A percentile compares a stretch with the other conserved stretches of the same genome.
phyloP scores from a whole-genome alignment of 148 eudicot species.

The Hydrangea macrophylla region DNA sequence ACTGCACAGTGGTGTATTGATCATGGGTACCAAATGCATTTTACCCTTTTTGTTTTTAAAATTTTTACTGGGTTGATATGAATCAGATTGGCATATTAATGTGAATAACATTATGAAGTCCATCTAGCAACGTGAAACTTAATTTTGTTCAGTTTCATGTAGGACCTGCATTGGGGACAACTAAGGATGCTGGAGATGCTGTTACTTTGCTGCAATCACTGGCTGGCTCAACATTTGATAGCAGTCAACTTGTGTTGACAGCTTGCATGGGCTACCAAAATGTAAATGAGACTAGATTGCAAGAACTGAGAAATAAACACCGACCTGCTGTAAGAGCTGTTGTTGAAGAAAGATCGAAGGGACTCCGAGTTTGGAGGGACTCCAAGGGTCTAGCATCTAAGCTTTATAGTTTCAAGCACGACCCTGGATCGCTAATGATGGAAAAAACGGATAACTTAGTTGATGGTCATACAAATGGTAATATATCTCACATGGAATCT shows the following conservation, averaged over 20 bases:
- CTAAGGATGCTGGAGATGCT: constrained; percentile 99
- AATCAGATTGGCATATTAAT: neutral
- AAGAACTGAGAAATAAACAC: constrained; percentile 71
- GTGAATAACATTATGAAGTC: neutral
- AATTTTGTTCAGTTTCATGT: constrained; percentile 25
- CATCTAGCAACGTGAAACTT: constrained; percentile 12
- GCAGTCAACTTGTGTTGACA: constrained; percentile 96
- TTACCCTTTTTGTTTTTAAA: no score
- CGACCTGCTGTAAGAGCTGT: constrained; percentile 71
- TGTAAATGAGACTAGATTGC: constrained; percentile 69
- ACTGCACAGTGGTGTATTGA: no score
- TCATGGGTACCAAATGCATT: no score
- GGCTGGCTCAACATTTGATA: constrained; percentile 96
- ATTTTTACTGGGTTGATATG: no score
- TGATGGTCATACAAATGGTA: constrained; percentile 51
- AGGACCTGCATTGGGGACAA: constrained; percentile 98
- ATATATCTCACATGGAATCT: constrained; percentile 29
- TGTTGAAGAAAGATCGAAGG: constrained; percentile 76
- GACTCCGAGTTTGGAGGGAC: no score
- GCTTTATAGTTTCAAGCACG: constrained; percentile 63
- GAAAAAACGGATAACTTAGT: constrained; percentile 37
- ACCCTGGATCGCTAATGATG: constrained; percentile 40
- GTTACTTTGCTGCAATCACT: constrained; percentile 88
- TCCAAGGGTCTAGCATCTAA: constrained; percentile 79
- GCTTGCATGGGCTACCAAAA: constrained; percentile 99